These are phyloP conservation scores for Lophiostoma macrostomum DNA, from an alignment of 495 filamentous ascomycete genomes.

Conservation along the genomic window DNA sequence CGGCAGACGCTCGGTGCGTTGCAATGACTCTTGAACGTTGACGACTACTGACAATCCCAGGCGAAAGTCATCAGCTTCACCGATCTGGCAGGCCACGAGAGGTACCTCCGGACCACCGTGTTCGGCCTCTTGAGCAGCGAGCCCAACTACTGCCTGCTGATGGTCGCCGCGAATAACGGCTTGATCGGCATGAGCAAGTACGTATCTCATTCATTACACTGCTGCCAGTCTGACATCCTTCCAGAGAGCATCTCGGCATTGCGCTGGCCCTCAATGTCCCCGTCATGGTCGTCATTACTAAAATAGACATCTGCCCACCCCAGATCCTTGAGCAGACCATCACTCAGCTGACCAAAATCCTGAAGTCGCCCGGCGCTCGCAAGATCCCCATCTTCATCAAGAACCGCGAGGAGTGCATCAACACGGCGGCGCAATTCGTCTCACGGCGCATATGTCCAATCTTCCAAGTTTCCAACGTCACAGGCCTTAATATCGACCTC, in stretches of 20 bases:
- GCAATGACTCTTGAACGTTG: background rate
- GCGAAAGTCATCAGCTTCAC: constrained; percentile 96
- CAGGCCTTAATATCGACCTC: constrained; percentile 74
- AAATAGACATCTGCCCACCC: constrained; percentile 97
- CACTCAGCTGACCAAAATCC: constrained; percentile 82
- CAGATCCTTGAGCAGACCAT: constrained; percentile 94
- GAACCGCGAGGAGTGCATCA: constrained; percentile 83
- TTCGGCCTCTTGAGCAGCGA: constrained; percentile 93
- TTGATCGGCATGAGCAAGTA: constrained; percentile 93
- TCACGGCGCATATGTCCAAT: constrained; percentile 93
- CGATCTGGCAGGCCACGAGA: constrained; percentile 92
- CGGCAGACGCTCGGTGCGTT: constrained; percentile 73
- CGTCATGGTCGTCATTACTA: constrained; percentile 97
- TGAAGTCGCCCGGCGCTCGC: constrained; percentile 87
- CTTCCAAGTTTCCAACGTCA: constrained; percentile 98
- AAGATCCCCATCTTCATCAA: constrained; percentile 99
- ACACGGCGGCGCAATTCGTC: constrained; percentile 92
- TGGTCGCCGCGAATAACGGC: constrained; percentile 98
- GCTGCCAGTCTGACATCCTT: background rate
- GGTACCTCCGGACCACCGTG: constrained; percentile 92
- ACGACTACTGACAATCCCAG: constrained; percentile 20
- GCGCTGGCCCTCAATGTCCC: constrained; percentile 93
- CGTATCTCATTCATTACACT: background rate
- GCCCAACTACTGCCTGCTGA: constrained; percentile 95
- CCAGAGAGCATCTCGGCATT: constrained; percentile 85